phyloP scores from a whole-genome alignment of 1,284 basidiomycete species.

The Apiotrichum porosum region DNA sequence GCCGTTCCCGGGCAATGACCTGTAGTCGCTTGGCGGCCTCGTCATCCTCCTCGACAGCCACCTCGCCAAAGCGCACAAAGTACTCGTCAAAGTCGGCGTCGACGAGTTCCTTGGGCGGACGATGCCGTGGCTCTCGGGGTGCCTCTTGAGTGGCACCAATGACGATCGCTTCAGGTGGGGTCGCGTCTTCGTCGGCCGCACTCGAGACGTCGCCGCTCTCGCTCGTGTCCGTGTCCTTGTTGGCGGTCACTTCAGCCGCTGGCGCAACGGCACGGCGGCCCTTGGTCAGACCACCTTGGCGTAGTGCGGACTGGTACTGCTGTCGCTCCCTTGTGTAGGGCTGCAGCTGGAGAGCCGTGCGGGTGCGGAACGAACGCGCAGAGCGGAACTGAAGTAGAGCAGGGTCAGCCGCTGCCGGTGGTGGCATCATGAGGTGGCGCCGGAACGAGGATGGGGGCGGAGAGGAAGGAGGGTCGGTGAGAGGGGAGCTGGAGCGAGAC shows the following conservation, averaged over 20 bases:
- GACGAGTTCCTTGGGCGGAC: constrained; percentile 14
- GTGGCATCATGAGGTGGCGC: too few relatives aligned
- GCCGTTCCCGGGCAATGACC: constrained; percentile 29
- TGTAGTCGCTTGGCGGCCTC: constrained; percentile 19
- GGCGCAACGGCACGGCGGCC: constrained; percentile 16
- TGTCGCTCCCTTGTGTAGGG: constrained; percentile 46
- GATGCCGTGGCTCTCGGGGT: background rate
- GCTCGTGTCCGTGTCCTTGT: constrained; percentile 9
- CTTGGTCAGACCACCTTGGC: constrained; percentile 38
- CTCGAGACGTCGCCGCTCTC: constrained; percentile 10
- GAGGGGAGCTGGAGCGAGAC: too few relatives aligned
- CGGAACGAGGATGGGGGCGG: too few relatives aligned
- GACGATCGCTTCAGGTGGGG: constrained; percentile 30
- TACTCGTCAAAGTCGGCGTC: constrained; percentile 42
- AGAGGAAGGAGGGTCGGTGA: too few relatives aligned
- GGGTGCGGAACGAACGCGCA: constrained; percentile 42
- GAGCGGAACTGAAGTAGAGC: constrained; percentile 40
- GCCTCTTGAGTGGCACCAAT: constrained; percentile 34
- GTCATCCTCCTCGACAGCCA: constrained; percentile 29
- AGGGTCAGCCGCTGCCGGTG: constrained; percentile 20
- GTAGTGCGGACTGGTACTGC: constrained; percentile 38
- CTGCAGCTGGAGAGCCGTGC: constrained; percentile 47
- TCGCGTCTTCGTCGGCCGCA: constrained; percentile 7
- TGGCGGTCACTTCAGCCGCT: background rate
- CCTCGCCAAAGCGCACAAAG: constrained; percentile 30